Conservation (phyloP, 2,329 filamentous ascomycete genomes). For the Thelonectria rubi region DNA sequence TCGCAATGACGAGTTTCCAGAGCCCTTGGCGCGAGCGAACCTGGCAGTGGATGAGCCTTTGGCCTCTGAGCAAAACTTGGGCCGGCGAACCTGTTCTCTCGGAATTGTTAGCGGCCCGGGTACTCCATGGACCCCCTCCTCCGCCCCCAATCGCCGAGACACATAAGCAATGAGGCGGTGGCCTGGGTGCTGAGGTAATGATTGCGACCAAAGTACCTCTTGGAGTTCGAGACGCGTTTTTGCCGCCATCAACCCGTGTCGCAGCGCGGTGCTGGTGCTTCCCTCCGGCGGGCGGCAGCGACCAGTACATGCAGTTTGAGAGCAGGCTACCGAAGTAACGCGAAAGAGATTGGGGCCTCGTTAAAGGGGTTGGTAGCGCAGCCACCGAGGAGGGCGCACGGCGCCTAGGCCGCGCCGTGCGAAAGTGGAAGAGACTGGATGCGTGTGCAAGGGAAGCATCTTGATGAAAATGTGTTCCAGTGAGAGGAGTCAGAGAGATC, state of each 20-base stretch:
- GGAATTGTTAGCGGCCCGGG: constrained; percentile 30
- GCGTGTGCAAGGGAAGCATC: constrained; percentile 13
- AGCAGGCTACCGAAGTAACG: constrained; percentile 29
- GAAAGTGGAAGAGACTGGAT: constrained; percentile 12
- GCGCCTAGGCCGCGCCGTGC: constrained; percentile 2
- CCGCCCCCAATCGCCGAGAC: constrained; percentile 21
- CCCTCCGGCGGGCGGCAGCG: constrained; percentile 32
- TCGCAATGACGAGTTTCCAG: neutral
- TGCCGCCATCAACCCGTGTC: constrained; percentile 3
- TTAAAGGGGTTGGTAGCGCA: constrained; percentile 41
- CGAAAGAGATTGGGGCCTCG: constrained; percentile 39
- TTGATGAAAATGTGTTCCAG: constrained; percentile 1
- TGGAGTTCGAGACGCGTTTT: constrained; percentile 7
- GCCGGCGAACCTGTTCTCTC: constrained; percentile 19
- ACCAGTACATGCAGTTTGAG: constrained; percentile 33
- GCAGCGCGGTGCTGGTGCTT: constrained; percentile 9
- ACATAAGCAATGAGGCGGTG: constrained; percentile 20
- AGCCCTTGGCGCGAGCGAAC: neutral
- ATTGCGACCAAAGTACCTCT: constrained; percentile 24
- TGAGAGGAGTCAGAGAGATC: constrained; percentile 12
- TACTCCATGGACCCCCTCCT: constrained; percentile 14
- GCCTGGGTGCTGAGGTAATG: constrained; percentile 34
- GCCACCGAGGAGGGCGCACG: constrained; percentile 26
- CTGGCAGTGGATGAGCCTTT: neutral
- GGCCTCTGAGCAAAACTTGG: no score